Evolutionary conservation across 495 filamentous ascomycete genomes (phyloP), one percentile per base, ranked within the genome.

Genomic region (Lentithecium fluviatile): DNA sequence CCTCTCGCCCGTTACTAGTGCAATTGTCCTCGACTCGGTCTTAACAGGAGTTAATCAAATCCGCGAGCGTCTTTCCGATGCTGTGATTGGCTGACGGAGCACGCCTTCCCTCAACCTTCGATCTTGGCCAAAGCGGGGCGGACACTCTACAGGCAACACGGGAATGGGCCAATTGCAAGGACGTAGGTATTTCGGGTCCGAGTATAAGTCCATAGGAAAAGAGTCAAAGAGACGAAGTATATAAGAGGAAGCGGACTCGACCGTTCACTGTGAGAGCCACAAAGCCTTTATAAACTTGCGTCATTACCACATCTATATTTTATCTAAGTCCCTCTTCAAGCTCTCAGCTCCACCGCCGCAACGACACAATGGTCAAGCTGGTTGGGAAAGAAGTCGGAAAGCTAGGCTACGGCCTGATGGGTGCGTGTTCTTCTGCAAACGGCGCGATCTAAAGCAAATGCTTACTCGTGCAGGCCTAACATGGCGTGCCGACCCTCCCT

Each of bases 401-500:
- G 10, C 67, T 67, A 37, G 74, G 74, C 62, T 76, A 69, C 48
- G 74, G 74, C 46, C 60, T 76, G 12, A 76, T 77, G 74, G 72
- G 71, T 73, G 57, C 19, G 66, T 34, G 2, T 26, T 23, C 36
- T 50, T 20, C 32, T 17, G 1, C 43, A 11, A 40, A 29, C 4
- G 52, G 15, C 32, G 20, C 37, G 29, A 32, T 32, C 29, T 3
- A 32, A 10, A 32, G 29, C 29, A 32, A 21, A 49, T 45, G 12
- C 38, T 58, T 52, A 58, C 21, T 45, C 32, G 17, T 40, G 45
- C 62, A 88, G 85, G 88, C 66, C 77, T 93, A 62, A 94, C 89
- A 45, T 92, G 88, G 88, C 78, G 84, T n/a, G 63, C 75, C 2
- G 66, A 78, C 2, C 85, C 83, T 1, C 74, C 79, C 1, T 66